A percentile compares a stretch with the other conserved stretches of the same genome.
Conservation (phyloP, 1,284 basidiomycete species). For the Sphagnurus paluster region DNA sequence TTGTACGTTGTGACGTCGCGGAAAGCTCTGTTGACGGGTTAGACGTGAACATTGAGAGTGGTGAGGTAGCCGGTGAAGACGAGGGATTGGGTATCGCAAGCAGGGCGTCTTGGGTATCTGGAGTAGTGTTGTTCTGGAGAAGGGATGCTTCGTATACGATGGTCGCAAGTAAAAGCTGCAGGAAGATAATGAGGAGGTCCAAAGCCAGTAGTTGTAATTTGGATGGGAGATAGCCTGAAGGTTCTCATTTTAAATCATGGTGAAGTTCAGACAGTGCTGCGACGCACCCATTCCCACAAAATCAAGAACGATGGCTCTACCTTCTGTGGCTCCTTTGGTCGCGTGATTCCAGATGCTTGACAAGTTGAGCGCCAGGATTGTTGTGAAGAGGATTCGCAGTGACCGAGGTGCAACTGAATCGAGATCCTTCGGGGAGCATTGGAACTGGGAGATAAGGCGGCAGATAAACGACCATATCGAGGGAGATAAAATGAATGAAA, state of each 20-base stretch:
- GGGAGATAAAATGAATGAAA: slow-evolving; percentile 76
- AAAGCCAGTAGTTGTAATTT: slow-evolving; percentile 61
- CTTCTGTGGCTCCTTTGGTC: slow-evolving; percentile 47
- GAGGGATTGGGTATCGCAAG: slow-evolving; percentile 27
- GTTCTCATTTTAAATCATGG: slow-evolving; percentile 11
- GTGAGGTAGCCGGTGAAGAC: slow-evolving; percentile 22
- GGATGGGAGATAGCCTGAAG: slow-evolving; percentile 57
- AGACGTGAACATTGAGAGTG: slow-evolving; percentile 23
- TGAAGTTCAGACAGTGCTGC: not conserved
- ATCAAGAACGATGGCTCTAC: slow-evolving; percentile 65
- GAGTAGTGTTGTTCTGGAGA: slow-evolving; percentile 28
- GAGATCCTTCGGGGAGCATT: slow-evolving; percentile 64
- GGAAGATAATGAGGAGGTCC: slow-evolving; percentile 63
- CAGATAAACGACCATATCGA: slow-evolving; percentile 56
- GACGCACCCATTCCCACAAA: slow-evolving; percentile 73
- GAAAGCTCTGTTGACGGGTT: slow-evolving; percentile 21
- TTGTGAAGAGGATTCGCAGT: slow-evolving; percentile 61
- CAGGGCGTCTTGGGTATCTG: slow-evolving; percentile 32
- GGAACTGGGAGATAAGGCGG: slow-evolving; percentile 59
- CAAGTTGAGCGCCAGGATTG: slow-evolving; percentile 57
- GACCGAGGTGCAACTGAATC: slow-evolving; percentile 51
- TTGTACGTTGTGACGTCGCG: slow-evolving; percentile 17
- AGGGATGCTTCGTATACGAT: slow-evolving; percentile 65
- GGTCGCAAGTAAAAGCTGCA: slow-evolving; percentile 62
- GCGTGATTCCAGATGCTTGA: slow-evolving; percentile 63